Evolutionary conservation across 352 stramenopile genomes (phyloP), one percentile per base, ranked within the genome.

Genomic region (Globisporangium solare): DNA sequence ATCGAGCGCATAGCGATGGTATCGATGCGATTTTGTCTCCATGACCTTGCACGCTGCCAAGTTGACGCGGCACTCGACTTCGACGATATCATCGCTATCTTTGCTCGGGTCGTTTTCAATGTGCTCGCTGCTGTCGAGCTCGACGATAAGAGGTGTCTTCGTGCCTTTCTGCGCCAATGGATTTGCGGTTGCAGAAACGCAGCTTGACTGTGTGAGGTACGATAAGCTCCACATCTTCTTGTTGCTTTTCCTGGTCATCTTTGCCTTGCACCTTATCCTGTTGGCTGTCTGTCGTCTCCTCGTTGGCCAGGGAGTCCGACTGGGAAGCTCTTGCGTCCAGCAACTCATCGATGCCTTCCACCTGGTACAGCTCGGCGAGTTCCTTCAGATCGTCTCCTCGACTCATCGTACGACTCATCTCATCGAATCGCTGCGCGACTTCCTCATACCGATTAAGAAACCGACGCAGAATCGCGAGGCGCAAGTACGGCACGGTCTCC

Each of bases 331-430:
- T 48, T 22, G 60, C 67, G 31, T 89, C 82, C 7, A 94, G 63
- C 13, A 94, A 58, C 49, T 94, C 83, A 13, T 90, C 83, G 27
- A 92, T 75, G 6, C 82, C 83, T 11, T 91, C 74, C 70, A 92
- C 79, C 56, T 90, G 79, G 52, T 92, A 94, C 21, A 94, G 31
- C 21, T 94, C 79, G 0, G 78, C 83, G 2, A 94, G 61, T 24
- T 79, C 63, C 48, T 75, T 73, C 11, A 94, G 61, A 53, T 94
- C 83, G 0, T 91, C 76, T 8, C 61, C 57, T 14, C 83, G 76
- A 39, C 60, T 71, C 35, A 94, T 76, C 3, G 31, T 58, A 0
- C 41, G 48, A 27, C 79, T 88, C 4, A 62, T 22, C 3, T 62
- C 67, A 24, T 89, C 75, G 40, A 92, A 92, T 7, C 54, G 48